These are phyloP conservation scores for Ceratocystis cacaofunesta DNA, from an alignment of 2,329 filamentous ascomycete genomes.

Conservation along the genomic window DNA sequence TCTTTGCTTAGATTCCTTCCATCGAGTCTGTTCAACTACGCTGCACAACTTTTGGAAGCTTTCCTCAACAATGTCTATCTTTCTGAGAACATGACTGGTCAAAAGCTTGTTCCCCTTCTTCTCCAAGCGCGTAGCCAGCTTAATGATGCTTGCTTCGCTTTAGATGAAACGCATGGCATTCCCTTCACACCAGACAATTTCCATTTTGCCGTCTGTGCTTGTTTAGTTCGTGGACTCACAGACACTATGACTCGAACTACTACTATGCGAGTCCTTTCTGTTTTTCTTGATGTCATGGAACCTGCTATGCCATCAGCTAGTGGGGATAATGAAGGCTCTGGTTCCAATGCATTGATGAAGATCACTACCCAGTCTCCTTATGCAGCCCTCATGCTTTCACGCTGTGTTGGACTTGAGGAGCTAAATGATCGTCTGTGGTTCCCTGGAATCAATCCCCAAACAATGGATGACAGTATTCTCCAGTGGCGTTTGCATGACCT, in stretches of 20 bases:
- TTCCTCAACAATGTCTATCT: slow-evolving; percentile 50
- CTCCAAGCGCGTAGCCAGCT: slow-evolving; percentile 45
- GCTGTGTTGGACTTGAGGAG: slow-evolving; percentile 42
- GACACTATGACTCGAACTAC: slow-evolving; percentile 45
- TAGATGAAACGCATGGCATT: slow-evolving; percentile 52
- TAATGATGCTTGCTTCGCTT: slow-evolving; percentile 44
- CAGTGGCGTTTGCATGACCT: slow-evolving; percentile 32
- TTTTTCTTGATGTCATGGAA: slow-evolving; percentile 36
- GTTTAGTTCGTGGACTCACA: slow-evolving; percentile 47
- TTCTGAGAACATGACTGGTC: slow-evolving; percentile 42
- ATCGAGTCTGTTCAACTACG: slow-evolving; percentile 47
- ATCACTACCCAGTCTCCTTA: slow-evolving; percentile 35
- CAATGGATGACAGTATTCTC: slow-evolving; percentile 28
- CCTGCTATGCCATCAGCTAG: slow-evolving; percentile 13
- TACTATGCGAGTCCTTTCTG: slow-evolving; percentile 45
- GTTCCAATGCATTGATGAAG: slow-evolving; percentile 18
- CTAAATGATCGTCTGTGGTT: slow-evolving; percentile 48
- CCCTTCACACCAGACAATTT: slow-evolving; percentile 50
- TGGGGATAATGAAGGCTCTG: slow-evolving; percentile 22
- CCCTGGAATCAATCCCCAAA: slow-evolving; percentile 35
- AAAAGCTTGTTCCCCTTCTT: slow-evolving; percentile 44
- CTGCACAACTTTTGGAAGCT: slow-evolving; percentile 49
- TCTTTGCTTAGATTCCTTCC: slow-evolving; percentile 51
- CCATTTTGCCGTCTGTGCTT: slow-evolving; percentile 51
- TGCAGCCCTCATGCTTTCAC: slow-evolving; percentile 42